A percentile compares a stretch with the other conserved stretches of the same genome.
Evolutionary conservation across 345 rosid genomes (phyloP).

Genomic region (Aquilaria sinensis): DNA sequence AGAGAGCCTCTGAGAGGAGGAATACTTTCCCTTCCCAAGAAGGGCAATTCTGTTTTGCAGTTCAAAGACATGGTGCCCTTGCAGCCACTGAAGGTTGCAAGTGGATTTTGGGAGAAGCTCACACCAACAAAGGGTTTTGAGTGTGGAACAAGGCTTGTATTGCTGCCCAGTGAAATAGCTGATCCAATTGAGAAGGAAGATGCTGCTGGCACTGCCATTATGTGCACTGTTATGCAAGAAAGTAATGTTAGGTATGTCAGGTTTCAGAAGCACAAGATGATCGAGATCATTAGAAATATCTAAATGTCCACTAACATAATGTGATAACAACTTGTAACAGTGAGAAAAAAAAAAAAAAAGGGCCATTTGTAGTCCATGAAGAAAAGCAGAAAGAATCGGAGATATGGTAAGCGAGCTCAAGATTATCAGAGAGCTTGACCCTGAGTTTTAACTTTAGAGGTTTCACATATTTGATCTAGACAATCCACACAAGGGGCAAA

Average conservation of each 20-base stretch:
- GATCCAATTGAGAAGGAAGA: slow-evolving; percentile 55
- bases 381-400: too few relatives aligned
- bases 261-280: too few relatives aligned
- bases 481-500: too few relatives aligned
- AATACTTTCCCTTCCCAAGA: slow-evolving; percentile 41
- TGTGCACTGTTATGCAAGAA: slow-evolving; percentile 10
- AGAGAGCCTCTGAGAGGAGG: slow-evolving; percentile 39
- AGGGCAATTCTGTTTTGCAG: slow-evolving; percentile 36
- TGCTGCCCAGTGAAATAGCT: slow-evolving; percentile 36
- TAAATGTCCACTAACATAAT: too few relatives aligned
- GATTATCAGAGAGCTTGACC: too few relatives aligned
- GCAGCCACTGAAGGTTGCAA: slow-evolving; percentile 48
- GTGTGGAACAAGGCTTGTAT: slow-evolving; percentile 19
- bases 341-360: too few relatives aligned
- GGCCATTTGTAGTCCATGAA: too few relatives aligned
- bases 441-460: too few relatives aligned
- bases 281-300: too few relatives aligned
- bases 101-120: slow-evolving; percentile 28
- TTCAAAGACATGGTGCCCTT: slow-evolving; percentile 47
- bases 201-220: slow-evolving; percentile 72
- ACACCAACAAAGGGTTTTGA: slow-evolving; percentile 37
- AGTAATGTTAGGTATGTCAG: background rate
- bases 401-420: too few relatives aligned
- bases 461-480: too few relatives aligned
- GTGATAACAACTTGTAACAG: too few relatives aligned